Base-by-base conservation (phyloP, 2,329 filamentous ascomycete species). In the Diaporthe sp. region DNA sequence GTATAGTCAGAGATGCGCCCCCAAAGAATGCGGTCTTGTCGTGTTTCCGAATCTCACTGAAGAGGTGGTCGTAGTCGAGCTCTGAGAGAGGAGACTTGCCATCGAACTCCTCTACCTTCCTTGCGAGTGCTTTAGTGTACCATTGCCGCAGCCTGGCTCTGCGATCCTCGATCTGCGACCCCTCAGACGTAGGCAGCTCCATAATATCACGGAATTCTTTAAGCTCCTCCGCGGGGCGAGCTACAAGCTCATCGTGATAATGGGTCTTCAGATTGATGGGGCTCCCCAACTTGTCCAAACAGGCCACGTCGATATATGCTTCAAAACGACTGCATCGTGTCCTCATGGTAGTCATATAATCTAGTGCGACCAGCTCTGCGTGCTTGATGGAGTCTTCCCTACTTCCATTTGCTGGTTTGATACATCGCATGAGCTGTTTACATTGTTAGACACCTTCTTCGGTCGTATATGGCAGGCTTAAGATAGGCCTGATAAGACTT, bases 221-320 rank as follows among this genome's bases (percentile, higher is more conserved):
- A 6, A 77, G 69, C 70, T 77, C 75, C 5, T 71, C n/a, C 6
- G 49, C 53, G 17, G 75, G 46, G 15, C 75, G 75, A 44, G 74
- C 74, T 9, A 77, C 55, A 12, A 77, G 75, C 55, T 77, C 75
- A 39, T 77, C 75, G 34, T 77, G 75, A 53, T 75, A 73, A 53
- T 77, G 75, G 19, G 70, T 77, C 37, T 77, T 75, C 9, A 77
- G 49, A 53, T 75, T 77, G 69, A 77, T 77, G 22, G 75, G 74
- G n/a, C 62, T 75, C 46, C 59, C 62, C 37, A 77, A n/a, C 19
- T 65, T 19, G 17, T 31, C 22, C 34, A 75, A 31, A 59, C 61
- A 72, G 13, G 8, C 31, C n/a, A 51, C 55, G 34, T 77, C 75
- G 34, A 77, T 37, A 34, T 71, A 77, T 34, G 67, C 12, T 17